Conservation (phyloP, 371 early-diverging fungal species). For the Rhizopus microsporus region DNA sequence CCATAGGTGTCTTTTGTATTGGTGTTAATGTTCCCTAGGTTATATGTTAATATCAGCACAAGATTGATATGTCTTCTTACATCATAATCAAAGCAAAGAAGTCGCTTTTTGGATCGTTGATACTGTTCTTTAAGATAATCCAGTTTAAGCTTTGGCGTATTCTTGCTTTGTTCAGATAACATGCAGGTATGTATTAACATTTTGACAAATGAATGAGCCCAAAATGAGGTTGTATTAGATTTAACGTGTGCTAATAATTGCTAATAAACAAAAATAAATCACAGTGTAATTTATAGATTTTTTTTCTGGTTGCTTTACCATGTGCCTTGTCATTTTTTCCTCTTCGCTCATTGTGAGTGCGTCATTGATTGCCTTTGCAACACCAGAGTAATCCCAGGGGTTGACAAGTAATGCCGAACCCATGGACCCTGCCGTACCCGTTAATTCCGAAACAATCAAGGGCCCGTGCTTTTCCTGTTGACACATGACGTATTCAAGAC, state of each 20-base stretch:
- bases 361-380: conserved; percentile 89
- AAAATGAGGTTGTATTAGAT: conserved; percentile 88
- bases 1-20: conserved; percentile 68
- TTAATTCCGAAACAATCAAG: conserved; percentile 95
- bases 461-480: conserved; percentile 91
- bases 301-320: conserved; percentile 35
- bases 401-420: conserved; percentile 93
- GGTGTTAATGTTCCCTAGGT: conserved; percentile 80
- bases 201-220: conserved; percentile 87
- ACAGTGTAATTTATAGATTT: not conserved
- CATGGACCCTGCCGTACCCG: conserved; percentile 95
- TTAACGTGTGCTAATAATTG: conserved; percentile 87
- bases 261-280: conserved; percentile 27
- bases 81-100: conserved; percentile 90
- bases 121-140: conserved; percentile 50
- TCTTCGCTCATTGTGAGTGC: conserved; percentile 85
- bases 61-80: conserved; percentile 33
- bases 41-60: conserved; percentile 1
- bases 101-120: conserved; percentile 58
- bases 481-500: conserved; percentile 97
- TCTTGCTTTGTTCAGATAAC: conserved; percentile 55
- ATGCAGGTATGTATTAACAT: conserved; percentile 49
- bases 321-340: conserved; percentile 79
- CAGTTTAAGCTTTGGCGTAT: conserved; percentile 70
- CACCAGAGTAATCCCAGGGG: conserved; percentile 96